Conservation (phyloP, 2,329 filamentous ascomycete species). For the Penicillium digitatum region DNA sequence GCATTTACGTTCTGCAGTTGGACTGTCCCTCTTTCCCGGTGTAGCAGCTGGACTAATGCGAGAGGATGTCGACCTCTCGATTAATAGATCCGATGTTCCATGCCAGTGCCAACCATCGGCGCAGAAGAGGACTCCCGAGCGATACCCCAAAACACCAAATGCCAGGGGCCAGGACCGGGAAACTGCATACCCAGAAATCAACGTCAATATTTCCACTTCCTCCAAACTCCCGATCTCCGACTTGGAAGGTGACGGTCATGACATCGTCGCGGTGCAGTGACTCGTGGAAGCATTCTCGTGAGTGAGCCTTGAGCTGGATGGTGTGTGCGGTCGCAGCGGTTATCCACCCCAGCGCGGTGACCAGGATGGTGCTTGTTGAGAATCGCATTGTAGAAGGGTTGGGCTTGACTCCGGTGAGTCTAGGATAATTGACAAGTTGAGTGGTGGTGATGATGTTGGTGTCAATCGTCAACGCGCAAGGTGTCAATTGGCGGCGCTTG, state of each 20-base stretch:
- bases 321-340: slow-evolving; percentile 76
- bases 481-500: slow-evolving; percentile 38
- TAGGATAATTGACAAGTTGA: slow-evolving; percentile 4
- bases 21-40: background rate
- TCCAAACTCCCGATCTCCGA: slow-evolving; percentile 93
- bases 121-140: background rate
- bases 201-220: slow-evolving; percentile 91
- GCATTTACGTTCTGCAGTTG: background rate
- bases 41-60: background rate
- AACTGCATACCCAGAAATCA: slow-evolving; percentile 83
- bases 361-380: slow-evolving; percentile 38
- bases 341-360: slow-evolving; percentile 54
- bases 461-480: slow-evolving; percentile 30
- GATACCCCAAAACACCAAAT: background rate
- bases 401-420: background rate
- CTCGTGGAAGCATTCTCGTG: slow-evolving; percentile 97
- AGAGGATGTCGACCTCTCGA: background rate
- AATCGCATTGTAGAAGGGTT: slow-evolving; percentile 39
- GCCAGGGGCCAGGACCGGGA: slow-evolving; percentile 1
- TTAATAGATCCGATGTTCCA: background rate
- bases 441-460: slow-evolving; percentile 7
- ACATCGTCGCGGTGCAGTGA: slow-evolving; percentile 85
- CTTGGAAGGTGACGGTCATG: slow-evolving; percentile 98
- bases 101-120: background rate
- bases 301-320: slow-evolving; percentile 89